Percentiles rank a stretch among this genome's conserved stretches.
phyloP scores from a whole-genome alignment of 768 basidiomycete species.

The Candolleomyces aberdarensis region DNA sequence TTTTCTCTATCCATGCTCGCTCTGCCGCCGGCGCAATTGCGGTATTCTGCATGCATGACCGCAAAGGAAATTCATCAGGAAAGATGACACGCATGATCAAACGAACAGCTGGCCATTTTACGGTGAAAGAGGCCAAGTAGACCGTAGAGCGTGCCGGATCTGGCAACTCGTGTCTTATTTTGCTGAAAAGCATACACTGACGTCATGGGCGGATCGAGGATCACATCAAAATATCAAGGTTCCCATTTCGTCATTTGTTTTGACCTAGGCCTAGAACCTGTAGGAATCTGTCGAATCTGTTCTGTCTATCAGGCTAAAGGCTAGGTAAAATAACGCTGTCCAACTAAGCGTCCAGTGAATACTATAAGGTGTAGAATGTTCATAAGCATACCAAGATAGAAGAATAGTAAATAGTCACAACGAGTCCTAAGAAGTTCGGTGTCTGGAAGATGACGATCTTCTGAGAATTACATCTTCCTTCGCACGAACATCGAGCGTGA shows the following conservation, averaged over 20 bases:
- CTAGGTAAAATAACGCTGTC: neutral
- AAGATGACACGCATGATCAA: neutral
- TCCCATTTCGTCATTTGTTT: slow-evolving; percentile 4
- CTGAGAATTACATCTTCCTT: slow-evolving; percentile 46
- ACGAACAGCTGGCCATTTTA: neutral
- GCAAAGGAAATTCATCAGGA: slow-evolving; percentile 7
- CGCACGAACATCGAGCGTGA: slow-evolving; percentile 65
- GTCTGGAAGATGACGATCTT: slow-evolving; percentile 31
- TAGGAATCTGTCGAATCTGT: neutral
- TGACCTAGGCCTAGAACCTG: slow-evolving; percentile 1
- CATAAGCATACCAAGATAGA: neutral
- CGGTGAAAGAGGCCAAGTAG: neutral
- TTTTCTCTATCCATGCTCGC: too few species aligned
- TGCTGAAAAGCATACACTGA: neutral
- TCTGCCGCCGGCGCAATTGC: too few species aligned
- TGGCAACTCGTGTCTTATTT: neutral
- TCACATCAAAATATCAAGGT: neutral
- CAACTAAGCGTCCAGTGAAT: neutral
- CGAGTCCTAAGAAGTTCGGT: neutral
- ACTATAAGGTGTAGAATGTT: neutral
- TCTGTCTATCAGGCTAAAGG: neutral
- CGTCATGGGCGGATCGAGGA: slow-evolving; percentile 5
- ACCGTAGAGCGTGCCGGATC: neutral
- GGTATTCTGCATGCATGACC: neutral
- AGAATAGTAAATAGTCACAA: neutral